Base-by-base conservation (phyloP, 306 rosid species). In the Lablab purpureus region DNA sequence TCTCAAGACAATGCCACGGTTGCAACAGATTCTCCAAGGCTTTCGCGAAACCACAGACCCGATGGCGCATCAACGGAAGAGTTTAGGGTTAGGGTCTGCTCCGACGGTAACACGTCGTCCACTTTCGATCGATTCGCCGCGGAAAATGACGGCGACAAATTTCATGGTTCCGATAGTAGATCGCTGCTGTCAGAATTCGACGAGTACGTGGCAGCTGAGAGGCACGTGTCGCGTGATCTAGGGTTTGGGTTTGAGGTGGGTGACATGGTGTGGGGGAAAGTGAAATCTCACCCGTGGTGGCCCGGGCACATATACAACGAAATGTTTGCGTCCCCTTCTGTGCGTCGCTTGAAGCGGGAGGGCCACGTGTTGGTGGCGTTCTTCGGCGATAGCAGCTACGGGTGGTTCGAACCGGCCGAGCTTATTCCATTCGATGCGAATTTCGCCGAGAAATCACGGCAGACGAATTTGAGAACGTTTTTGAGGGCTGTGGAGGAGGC, bases 231-330 rank as follows among this genome's bases (percentile, higher is more conserved):
- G 19, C 46, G 66, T 49, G 56, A 75, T 27, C 52, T 85, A 56
- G 90, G 90, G 23, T 83, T 74, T 56, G 98, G 97, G 51, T 85
- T 90, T 30, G 97, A 96, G 79, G 84, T 88, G 4, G 99, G 98
- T 10, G 99, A 96, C 72, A 70, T 96, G 94, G 97, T 96, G 1
- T 96, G 99, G 99, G 99, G 97, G 12, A 96, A 93, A 89, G 99
- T 96, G 60, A 96, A 96, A 64, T 96, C 99, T 41, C 99, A 96
- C 77, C 99, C 99, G 0, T 96, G 99, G 99, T 96, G 99, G 99
- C 99, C 98, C 0, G 99, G 99, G 3, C 98, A 90, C 25, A 91
- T 96, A 74, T 96, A 81, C 58, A 90, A 90, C 54, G 97, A 93
- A 63, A 87, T 89, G 1, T 87, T 96, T 17, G 99, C 93, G 0